Conservation (phyloP, 345 rosid species). For the Gossypium australe region DNA sequence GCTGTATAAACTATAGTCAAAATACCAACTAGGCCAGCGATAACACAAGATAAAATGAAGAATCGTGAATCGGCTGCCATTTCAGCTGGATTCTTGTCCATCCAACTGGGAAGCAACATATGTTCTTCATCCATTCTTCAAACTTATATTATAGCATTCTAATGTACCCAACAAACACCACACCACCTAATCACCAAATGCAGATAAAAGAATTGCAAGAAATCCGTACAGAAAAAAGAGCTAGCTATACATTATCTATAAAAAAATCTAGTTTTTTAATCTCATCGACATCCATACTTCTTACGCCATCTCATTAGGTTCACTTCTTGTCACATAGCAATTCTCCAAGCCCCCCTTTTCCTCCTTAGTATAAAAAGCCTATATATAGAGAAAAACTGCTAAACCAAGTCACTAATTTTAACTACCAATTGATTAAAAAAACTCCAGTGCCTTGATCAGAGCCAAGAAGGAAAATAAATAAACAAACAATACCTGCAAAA, state of each 20-base stretch:
- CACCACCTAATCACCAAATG: background rate
- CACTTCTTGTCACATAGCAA: background rate
- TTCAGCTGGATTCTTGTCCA: slow-evolving; percentile 44
- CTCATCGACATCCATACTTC: background rate
- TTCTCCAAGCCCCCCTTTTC: background rate
- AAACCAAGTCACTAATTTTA: background rate
- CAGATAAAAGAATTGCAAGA: background rate
- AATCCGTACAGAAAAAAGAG: background rate
- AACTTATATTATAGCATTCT: slow-evolving; percentile 20
- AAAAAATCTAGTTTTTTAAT: background rate
- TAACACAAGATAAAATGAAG: slow-evolving; percentile 53
- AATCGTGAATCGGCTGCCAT: slow-evolving; percentile 40
- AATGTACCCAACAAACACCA: background rate
- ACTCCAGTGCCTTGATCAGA: background rate
- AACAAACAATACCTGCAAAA: background rate
- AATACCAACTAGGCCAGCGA: slow-evolving; percentile 78
- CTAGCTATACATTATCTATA: background rate
- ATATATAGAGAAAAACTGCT: background rate
- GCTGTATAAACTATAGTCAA: slow-evolving; percentile 83
- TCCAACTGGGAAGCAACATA: slow-evolving; percentile 45
- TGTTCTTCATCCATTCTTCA: slow-evolving; percentile 61
- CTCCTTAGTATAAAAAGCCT: background rate
- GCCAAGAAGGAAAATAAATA: background rate
- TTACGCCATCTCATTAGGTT: background rate
- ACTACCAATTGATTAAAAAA: background rate